Evolutionary conservation across 768 basidiomycete species (phyloP).

Genomic region (Nidula microcarpa): DNA sequence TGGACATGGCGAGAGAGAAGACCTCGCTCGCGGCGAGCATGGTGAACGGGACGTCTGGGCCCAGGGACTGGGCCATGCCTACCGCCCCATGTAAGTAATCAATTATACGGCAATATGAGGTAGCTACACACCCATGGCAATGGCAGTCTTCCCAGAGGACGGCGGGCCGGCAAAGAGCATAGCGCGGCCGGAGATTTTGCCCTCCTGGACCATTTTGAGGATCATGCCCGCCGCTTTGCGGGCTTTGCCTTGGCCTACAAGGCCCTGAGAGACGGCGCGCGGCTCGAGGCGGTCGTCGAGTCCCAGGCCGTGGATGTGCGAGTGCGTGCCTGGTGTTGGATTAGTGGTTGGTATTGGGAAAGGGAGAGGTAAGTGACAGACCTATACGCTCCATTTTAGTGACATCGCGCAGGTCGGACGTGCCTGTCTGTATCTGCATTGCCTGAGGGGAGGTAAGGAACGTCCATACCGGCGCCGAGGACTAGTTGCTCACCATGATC

Average conservation of each 20-base stretch:
- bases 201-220: constrained; percentile 97
- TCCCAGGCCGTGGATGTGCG: constrained; percentile 94
- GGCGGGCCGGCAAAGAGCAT: constrained; percentile 98
- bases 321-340: constrained; percentile 70
- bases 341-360: background rate
- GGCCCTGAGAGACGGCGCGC: constrained; percentile 84
- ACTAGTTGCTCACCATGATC: no score
- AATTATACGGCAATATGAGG: background rate
- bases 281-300: constrained; percentile 92
- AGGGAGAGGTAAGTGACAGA: no score
- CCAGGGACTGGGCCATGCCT: constrained; percentile 97
- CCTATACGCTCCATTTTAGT: constrained; percentile 95
- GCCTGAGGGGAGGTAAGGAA: no score
- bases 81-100: background rate
- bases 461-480: no score
- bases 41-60: constrained; percentile 94
- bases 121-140: constrained; percentile 76
- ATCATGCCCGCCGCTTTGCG: constrained; percentile 98
- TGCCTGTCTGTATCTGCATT: constrained; percentile 73
- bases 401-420: constrained; percentile 79
- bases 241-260: constrained; percentile 96
- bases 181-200: constrained; percentile 90
- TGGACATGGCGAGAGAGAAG: constrained; percentile 97
- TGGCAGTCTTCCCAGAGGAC: constrained; percentile 96
- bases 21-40: constrained; percentile 98